phyloP scores from a whole-genome alignment of 805 yeast genomes.

The Barnettozyma pratensis region DNA sequence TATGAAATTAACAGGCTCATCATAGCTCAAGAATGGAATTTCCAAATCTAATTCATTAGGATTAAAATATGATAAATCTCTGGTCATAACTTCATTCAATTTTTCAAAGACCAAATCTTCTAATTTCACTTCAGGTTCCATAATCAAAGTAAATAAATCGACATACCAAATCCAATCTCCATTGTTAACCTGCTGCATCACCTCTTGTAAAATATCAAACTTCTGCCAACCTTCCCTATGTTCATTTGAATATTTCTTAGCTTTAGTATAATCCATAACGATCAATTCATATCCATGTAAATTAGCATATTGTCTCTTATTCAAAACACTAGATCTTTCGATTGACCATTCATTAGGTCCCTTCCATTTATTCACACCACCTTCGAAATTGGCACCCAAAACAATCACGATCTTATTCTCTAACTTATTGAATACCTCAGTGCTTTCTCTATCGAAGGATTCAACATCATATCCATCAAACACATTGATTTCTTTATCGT shows the following conservation, averaged over 20 bases:
- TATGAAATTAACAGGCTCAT: constrained; percentile 33
- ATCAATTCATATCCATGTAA: constrained; percentile 44
- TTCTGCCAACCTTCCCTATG: constrained; percentile 44
- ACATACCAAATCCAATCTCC: constrained; percentile 39
- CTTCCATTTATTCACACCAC: constrained; percentile 36
- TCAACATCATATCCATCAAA: constrained; percentile 15
- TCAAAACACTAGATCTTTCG: constrained; percentile 42
- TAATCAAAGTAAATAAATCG: constrained; percentile 35
- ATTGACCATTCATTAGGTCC: constrained; percentile 39
- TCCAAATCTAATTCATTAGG: constrained; percentile 31
- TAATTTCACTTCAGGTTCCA: constrained; percentile 34
- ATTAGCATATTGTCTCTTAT: constrained; percentile 43
- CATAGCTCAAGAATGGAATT: constrained; percentile 24
- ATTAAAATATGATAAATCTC: constrained; percentile 32
- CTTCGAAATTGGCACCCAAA: constrained; percentile 36
- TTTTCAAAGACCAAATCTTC: constrained; percentile 32
- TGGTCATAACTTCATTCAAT: constrained; percentile 24
- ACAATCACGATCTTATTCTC: constrained; percentile 32
- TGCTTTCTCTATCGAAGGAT: neutral
- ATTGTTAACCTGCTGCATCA: constrained; percentile 28
- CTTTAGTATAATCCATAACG: constrained; percentile 39
- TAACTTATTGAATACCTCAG: constrained; percentile 8
- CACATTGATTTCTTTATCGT: constrained; percentile 8
- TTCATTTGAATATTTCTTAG: constrained; percentile 45
- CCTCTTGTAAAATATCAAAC: constrained; percentile 31